Conservation (phyloP, 2,329 filamentous ascomycete genomes). For the Fusarium floridanum region DNA sequence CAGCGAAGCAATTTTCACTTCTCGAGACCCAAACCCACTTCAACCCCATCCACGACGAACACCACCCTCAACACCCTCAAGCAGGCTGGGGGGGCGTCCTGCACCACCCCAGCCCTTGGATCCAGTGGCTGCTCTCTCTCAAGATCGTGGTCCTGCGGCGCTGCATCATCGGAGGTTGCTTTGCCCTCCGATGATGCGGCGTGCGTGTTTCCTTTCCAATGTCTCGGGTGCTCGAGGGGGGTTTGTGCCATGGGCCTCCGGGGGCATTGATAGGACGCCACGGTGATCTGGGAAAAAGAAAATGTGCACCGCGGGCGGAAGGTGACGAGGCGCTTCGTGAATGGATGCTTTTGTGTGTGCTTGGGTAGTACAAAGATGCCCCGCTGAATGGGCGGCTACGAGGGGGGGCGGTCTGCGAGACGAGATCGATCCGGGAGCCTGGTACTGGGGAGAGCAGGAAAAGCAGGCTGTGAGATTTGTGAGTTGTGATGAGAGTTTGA, state of each 20-base stretch:
- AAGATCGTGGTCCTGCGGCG: slow-evolving; percentile 30
- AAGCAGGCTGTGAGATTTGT: not conserved
- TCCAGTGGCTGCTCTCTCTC: slow-evolving; percentile 13
- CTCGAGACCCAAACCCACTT: slow-evolving; percentile 60
- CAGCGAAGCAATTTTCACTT: slow-evolving; percentile 72
- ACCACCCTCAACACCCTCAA: slow-evolving; percentile 19
- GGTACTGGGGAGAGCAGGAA: slow-evolving; percentile 13
- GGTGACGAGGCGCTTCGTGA: slow-evolving; percentile 9
- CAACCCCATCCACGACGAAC: slow-evolving; percentile 64
- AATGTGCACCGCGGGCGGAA: not conserved
- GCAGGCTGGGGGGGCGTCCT: slow-evolving; percentile 28
- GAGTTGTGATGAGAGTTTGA: not conserved
- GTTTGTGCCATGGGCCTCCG: not conserved
- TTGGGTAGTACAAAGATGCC: slow-evolving; percentile 33
- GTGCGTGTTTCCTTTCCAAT: slow-evolving; percentile 24
- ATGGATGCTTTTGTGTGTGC: slow-evolving; percentile 8
- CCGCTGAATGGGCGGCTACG: slow-evolving; percentile 16
- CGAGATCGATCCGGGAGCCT: slow-evolving; percentile 34
- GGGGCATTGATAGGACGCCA: slow-evolving; percentile 33
- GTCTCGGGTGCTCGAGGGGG: slow-evolving; percentile 34
- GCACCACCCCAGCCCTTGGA: slow-evolving; percentile 24
- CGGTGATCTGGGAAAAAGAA: not conserved
- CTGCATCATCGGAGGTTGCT: slow-evolving; percentile 41
- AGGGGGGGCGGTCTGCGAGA: slow-evolving; percentile 21
- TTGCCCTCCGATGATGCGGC: slow-evolving; percentile 33